A percentile compares a stretch with the other conserved stretches of the same genome.
phyloP scores from a whole-genome alignment of 2,329 filamentous ascomycete genomes.

The Nectriaceae sp. region DNA sequence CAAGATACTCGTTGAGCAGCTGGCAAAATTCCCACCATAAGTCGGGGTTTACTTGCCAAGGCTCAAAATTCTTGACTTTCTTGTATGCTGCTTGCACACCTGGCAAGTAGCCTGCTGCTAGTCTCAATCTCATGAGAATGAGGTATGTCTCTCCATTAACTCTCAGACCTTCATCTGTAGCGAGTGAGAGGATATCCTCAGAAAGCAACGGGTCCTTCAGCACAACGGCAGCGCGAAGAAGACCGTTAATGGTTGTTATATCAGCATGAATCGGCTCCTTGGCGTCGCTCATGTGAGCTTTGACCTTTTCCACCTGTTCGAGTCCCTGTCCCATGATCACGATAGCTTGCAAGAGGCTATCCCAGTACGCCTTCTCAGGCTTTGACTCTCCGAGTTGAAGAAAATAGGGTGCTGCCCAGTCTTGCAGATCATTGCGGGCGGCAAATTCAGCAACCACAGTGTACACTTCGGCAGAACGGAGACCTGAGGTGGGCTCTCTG shows the following conservation, averaged over 20 bases:
- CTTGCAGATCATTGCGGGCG: conserved; percentile 56
- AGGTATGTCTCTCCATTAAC: conserved; percentile 72
- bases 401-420: conserved; percentile 65
- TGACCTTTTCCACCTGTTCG: conserved; percentile 52
- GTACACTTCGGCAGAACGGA: conserved; percentile 26
- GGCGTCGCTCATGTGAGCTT: conserved; percentile 70
- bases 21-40: conserved; percentile 54
- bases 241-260: conserved; percentile 71
- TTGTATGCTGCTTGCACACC: conserved; percentile 70
- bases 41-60: conserved; percentile 46
- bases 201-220: conserved; percentile 70
- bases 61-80: conserved; percentile 32
- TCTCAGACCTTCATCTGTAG: conserved; percentile 63
- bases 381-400: conserved; percentile 48
- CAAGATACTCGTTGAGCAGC: conserved; percentile 71
- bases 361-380: conserved; percentile 62
- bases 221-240: conserved; percentile 74
- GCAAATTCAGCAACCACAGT: conserved; percentile 49
- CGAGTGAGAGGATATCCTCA: conserved; percentile 71
- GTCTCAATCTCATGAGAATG: conserved; percentile 73
- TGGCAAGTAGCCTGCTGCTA: conserved; percentile 72
- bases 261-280: conserved; percentile 57
- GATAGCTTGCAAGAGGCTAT: conserved; percentile 74
- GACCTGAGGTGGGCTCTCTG: conserved; percentile 45
- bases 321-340: conserved; percentile 68